Evolutionary conservation across 1,284 basidiomycete genomes (phyloP).

Genomic region (Coriolopsis trogii): DNA sequence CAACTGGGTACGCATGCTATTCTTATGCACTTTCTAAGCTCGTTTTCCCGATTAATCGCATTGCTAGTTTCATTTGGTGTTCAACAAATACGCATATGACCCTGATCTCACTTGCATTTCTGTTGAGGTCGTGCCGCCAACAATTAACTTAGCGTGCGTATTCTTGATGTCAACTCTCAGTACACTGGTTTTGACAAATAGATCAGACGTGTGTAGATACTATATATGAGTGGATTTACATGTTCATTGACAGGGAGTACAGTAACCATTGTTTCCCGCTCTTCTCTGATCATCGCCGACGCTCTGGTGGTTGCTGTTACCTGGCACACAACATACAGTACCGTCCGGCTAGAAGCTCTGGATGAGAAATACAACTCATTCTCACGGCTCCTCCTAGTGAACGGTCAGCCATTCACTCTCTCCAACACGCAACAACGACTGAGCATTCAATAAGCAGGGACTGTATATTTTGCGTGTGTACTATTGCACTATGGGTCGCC

Average conservation of each 20-base stretch:
- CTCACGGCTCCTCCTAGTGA: background rate
- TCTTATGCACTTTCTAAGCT: background rate
- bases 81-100: background rate
- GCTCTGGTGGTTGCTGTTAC: background rate
- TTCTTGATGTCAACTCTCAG: too few relatives aligned
- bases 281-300: background rate
- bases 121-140: too few relatives aligned
- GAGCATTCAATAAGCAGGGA: background rate
- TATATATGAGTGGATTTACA: background rate
- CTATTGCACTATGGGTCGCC: too few relatives aligned
- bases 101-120: too few relatives aligned
- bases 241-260: background rate
- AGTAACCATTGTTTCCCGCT: background rate
- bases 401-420: background rate
- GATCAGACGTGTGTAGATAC: background rate
- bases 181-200: too few relatives aligned
- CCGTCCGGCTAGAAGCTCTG: background rate
- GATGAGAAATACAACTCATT: background rate
- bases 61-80: background rate
- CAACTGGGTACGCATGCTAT: background rate
- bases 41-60: background rate
- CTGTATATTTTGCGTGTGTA: constrained; percentile 7
- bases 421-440: too few relatives aligned
- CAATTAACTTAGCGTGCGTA: too few relatives aligned
- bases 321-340: background rate